Percentiles rank a stretch among this genome's conserved stretches.
Conservation (phyloP, 495 filamentous ascomycete species). For the Podospora pseudoanserina region DNA sequence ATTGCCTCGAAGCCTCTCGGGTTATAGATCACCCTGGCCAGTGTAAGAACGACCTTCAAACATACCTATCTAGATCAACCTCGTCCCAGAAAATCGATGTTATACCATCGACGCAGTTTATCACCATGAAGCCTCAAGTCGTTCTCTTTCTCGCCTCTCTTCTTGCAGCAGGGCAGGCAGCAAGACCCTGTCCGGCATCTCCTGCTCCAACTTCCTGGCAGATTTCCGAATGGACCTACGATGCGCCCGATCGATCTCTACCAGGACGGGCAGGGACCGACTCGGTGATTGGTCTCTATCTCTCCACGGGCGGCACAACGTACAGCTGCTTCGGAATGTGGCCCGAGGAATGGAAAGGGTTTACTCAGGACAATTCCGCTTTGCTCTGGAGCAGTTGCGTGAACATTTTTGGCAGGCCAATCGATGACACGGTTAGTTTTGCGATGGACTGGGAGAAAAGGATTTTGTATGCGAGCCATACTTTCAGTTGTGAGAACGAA, state of each 20-base stretch:
- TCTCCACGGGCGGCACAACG: constrained; percentile 1
- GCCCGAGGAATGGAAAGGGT: constrained; percentile 1
- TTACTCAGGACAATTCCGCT: neutral
- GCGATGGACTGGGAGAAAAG: constrained; percentile 2
- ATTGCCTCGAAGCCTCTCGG: neutral
- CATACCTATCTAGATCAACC: neutral
- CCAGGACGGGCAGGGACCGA: neutral
- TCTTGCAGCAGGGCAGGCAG: neutral
- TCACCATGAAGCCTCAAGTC: neutral
- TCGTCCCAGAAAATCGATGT: neutral
- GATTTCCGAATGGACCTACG: neutral
- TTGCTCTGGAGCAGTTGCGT: neutral
- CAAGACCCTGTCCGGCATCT: neutral
- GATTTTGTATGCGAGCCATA: neutral
- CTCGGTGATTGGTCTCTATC: neutral
- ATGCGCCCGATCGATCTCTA: neutral
- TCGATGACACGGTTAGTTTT: neutral
- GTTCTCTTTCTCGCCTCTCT: neutral
- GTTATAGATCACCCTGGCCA: neutral
- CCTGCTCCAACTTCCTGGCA: neutral
- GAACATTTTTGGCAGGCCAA: neutral
- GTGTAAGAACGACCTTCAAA: neutral
- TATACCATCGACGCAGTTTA: neutral
- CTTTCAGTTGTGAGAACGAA: neutral
- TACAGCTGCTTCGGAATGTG: constrained; percentile 4